Evolutionary conservation across 164 flowering plant genomes (phyloP).

Genomic region (Piper betle): DNA sequence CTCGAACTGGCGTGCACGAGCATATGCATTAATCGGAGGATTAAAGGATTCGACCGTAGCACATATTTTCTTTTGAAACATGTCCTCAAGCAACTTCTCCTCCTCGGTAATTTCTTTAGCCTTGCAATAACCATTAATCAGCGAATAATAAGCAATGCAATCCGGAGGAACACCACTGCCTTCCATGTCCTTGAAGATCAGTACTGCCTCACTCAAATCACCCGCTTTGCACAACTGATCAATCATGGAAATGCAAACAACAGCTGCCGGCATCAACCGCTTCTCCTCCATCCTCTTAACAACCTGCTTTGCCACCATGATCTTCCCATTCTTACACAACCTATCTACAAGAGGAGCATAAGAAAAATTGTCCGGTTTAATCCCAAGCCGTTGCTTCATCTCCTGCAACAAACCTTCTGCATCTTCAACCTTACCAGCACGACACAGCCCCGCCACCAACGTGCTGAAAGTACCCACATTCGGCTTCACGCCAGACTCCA

Average conservation of each 20-base stretch:
- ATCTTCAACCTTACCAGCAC: constrained; percentile 29
- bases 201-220: constrained; percentile 29
- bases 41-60: constrained; percentile 46
- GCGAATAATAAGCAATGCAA: constrained; percentile 31
- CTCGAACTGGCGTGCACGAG: constrained; percentile 25
- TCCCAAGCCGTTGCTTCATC: constrained; percentile 31
- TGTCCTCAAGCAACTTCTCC: constrained; percentile 37
- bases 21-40: constrained; percentile 53
- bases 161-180: constrained; percentile 27
- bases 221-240: constrained; percentile 41
- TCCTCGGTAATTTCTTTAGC: constrained; percentile 39
- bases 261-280: constrained; percentile 31
- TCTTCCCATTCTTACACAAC: constrained; percentile 51
- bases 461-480: constrained; percentile 46
- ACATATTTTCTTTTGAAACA: constrained; percentile 34
- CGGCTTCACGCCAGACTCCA: constrained; percentile 21
- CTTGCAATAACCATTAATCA: constrained; percentile 43
- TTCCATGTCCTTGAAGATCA: constrained; percentile 31
- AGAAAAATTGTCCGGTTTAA: constrained; percentile 48
- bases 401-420: constrained; percentile 31
- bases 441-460: constrained; percentile 45
- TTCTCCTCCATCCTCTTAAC: constrained; percentile 22
- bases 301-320: constrained; percentile 39
- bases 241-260: constrained; percentile 44
- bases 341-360: constrained; percentile 45